These are phyloP conservation scores for Pichia membranifaciens DNA, from an alignment of 805 yeast species.

Conservation along the genomic window DNA sequence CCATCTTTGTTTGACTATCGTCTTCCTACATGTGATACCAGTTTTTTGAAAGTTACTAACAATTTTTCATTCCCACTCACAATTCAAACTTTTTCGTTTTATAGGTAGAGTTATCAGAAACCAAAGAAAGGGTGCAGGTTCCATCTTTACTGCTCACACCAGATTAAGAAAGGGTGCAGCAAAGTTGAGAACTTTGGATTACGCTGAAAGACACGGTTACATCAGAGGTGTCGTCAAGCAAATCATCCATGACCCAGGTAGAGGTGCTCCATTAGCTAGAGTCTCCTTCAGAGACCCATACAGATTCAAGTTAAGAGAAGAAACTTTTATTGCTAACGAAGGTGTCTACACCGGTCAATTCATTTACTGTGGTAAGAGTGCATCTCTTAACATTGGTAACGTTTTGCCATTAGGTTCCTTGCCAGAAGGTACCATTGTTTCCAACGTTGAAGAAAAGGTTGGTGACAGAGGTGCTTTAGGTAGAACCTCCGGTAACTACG, in stretches of 20 bases:
- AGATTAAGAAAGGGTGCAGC: constrained; percentile 99
- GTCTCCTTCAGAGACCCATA: constrained; percentile 99
- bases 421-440: constrained; percentile 98
- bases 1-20: no score
- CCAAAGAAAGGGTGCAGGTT: constrained; percentile 99
- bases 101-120: constrained; percentile 98
- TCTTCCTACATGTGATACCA: no score
- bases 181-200: constrained; percentile 98
- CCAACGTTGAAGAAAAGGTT: constrained; percentile 97
- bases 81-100: background rate
- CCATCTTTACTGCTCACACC: constrained; percentile 99
- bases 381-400: constrained; percentile 95
- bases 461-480: constrained; percentile 99
- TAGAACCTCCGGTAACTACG: constrained; percentile 99
- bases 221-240: constrained; percentile 98
- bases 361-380: constrained; percentile 98
- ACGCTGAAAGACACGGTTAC: constrained; percentile 99
- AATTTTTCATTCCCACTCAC: no score
- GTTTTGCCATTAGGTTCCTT: constrained; percentile 93
- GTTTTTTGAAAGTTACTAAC: no score
- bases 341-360: constrained; percentile 99
- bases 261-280: constrained; percentile 99
- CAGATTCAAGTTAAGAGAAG: constrained; percentile 96
- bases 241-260: constrained; percentile 98
- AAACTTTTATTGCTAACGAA: constrained; percentile 98